These are phyloP conservation scores for Pyrrhoderma lamaoense DNA, from an alignment of 1,284 basidiomycete species.

Conservation along the genomic window DNA sequence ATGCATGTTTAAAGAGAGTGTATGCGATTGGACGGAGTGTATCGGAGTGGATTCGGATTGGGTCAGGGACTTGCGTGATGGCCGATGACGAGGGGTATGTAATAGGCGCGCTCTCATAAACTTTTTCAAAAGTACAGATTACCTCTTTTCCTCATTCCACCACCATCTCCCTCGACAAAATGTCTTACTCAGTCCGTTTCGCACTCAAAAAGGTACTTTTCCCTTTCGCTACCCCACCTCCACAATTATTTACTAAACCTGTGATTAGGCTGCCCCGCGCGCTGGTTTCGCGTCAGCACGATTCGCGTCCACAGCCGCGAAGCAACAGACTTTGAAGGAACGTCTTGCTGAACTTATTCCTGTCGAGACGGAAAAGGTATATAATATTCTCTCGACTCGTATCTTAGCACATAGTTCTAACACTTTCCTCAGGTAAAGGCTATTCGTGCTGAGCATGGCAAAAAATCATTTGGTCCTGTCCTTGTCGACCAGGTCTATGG, in stretches of 20 bases:
- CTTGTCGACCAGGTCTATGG: conserved; percentile 88
- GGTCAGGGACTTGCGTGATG: neutral
- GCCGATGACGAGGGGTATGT: conserved; percentile 2
- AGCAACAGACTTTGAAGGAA: conserved; percentile 80
- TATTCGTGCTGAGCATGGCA: conserved; percentile 76
- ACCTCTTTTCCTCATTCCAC: conserved; percentile 20
- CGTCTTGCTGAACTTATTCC: conserved; percentile 88
- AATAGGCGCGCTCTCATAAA: neutral
- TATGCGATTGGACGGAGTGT: conserved; percentile 2
- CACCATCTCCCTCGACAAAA: conserved; percentile 20
- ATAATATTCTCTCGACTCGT: conserved; percentile 18
- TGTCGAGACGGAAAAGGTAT: conserved; percentile 76
- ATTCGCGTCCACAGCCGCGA: conserved; percentile 60
- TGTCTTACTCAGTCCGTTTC: conserved; percentile 33
- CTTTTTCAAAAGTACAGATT: neutral
- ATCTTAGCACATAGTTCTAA: conserved; percentile 9
- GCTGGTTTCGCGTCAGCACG: conserved; percentile 30
- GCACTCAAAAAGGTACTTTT: conserved; percentile 42
- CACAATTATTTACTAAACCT: neutral
- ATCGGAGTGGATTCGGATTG: neutral
- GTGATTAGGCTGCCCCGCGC: conserved; percentile 6
- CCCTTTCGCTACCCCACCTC: conserved; percentile 2
- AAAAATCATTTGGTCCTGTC: conserved; percentile 86
- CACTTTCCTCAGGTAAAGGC: conserved; percentile 61
- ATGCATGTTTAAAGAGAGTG: neutral